Evolutionary conservation across 805 yeast genomes (phyloP).

Genomic region (Ogataea methanolica): DNA sequence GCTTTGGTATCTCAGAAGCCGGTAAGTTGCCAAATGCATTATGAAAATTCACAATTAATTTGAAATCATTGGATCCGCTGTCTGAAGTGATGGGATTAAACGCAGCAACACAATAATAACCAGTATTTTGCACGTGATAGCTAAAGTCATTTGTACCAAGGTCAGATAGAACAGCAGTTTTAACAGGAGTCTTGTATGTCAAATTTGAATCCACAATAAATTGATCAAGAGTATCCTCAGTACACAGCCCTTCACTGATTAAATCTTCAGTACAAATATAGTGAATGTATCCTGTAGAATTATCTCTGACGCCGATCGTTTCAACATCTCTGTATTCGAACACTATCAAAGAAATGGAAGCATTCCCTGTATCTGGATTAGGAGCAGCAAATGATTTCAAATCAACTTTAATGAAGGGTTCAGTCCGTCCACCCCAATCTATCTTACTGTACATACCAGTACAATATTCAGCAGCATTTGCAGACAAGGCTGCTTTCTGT

Average conservation of each 20-base stretch:
- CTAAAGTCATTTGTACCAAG: conserved; percentile 57
- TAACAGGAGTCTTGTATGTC: conserved; percentile 46
- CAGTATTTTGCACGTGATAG: conserved; percentile 69
- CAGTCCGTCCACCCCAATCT: conserved; percentile 80
- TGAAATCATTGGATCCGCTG: conserved; percentile 36
- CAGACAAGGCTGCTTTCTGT: conserved; percentile 45
- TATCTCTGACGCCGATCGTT: conserved; percentile 52
- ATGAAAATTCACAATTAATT: conserved; percentile 74
- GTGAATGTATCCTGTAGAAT: conserved; percentile 37
- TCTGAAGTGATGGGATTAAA: conserved; percentile 36
- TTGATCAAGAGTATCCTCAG: conserved; percentile 46
- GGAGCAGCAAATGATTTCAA: conserved; percentile 27
- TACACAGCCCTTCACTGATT: conserved; percentile 53
- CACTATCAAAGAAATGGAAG: conserved; percentile 59
- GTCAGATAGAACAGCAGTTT: conserved; percentile 49
- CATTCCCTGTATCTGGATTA: conserved; percentile 35
- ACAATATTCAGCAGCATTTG: conserved; percentile 62
- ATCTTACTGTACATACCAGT: conserved; percentile 84
- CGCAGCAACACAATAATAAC: conserved; percentile 88
- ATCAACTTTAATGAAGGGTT: conserved; percentile 55
- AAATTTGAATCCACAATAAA: conserved; percentile 51
- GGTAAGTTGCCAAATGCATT: conserved; percentile 88
- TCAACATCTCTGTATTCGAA: conserved; percentile 81
- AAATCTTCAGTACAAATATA: conserved; percentile 77
- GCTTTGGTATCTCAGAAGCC: conserved; percentile 86